A percentile compares a stretch with the other conserved stretches of the same genome.
Evolutionary conservation across 2,329 filamentous ascomycete species (phyloP).

Genomic region (Metarhizium guizhouense): DNA sequence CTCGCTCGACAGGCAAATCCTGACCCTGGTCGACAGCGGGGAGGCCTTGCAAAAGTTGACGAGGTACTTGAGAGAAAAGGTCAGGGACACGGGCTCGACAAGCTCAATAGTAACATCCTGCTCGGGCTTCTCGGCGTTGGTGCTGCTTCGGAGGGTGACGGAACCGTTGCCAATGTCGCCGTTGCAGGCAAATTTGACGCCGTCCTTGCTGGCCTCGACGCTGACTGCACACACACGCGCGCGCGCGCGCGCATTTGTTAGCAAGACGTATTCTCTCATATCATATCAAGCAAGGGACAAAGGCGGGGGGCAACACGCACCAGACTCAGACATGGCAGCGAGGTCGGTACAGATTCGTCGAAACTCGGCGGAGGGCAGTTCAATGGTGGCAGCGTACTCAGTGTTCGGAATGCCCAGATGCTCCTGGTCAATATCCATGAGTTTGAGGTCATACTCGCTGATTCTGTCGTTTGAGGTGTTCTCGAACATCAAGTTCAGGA

Average conservation of each 20-base stretch:
- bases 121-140: conserved; percentile 80
- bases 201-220: conserved; percentile 95
- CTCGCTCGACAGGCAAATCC: conserved; percentile 90
- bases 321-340: conserved; percentile 87
- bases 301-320: conserved; percentile 41
- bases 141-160: conserved; percentile 83
- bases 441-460: conserved; percentile 98
- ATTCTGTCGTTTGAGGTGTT: conserved; percentile 79
- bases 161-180: conserved; percentile 95
- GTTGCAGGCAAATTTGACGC: conserved; percentile 86
- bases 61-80: conserved; percentile 98
- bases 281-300: background rate
- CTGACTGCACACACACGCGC: conserved; percentile 50
- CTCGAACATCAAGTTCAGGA: conserved; percentile 93
- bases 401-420: conserved; percentile 97
- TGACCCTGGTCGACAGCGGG: conserved; percentile 71
- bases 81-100: conserved; percentile 84
- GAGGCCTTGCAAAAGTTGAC: conserved; percentile 99
- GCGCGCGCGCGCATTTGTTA: background rate
- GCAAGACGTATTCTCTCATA: background rate
- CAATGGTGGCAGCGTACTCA: conserved; percentile 89
- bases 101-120: conserved; percentile 83
- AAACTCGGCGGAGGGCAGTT: conserved; percentile 85
- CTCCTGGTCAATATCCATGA: conserved; percentile 99
- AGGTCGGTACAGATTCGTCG: conserved; percentile 91